phyloP scores from a whole-genome alignment of 139 green algal species.

The Pleodorina starrii region DNA sequence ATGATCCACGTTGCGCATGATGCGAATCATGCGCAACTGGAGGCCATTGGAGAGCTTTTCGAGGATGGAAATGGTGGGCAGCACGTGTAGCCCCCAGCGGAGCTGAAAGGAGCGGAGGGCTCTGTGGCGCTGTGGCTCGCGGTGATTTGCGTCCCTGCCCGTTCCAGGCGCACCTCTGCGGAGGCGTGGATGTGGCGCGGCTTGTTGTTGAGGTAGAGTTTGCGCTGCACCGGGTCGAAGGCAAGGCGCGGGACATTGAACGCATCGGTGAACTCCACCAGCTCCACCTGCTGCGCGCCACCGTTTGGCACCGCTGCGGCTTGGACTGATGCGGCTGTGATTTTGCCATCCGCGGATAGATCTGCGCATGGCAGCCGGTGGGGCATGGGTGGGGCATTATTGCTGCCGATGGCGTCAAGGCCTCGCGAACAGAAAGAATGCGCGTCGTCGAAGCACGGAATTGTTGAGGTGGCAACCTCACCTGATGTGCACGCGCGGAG shows the following conservation, averaged over 20 bases:
- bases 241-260: conserved; percentile 73
- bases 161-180: conserved; percentile 22
- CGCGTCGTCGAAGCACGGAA: background rate
- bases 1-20: too few relatives aligned
- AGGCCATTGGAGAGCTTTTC: too few relatives aligned
- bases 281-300: conserved; percentile 30
- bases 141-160: too few relatives aligned
- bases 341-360: conserved; percentile 25
- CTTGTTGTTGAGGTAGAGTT: conserved; percentile 65
- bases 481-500: conserved; percentile 10
- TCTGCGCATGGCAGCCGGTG: background rate
- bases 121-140: too few relatives aligned
- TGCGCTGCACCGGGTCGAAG: conserved; percentile 77
- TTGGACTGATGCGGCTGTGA: background rate
- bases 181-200: conserved; percentile 49
- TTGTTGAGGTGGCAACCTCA: background rate
- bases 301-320: background rate
- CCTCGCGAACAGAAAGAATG: background rate
- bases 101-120: too few relatives aligned
- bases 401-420: background rate
- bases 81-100: too few relatives aligned
- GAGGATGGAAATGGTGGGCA: too few relatives aligned
- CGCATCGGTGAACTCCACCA: conserved; percentile 68
- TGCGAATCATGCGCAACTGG: too few relatives aligned
- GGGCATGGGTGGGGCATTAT: too few relatives aligned